Conservation (phyloP, 108 stramenopile genomes). For the Cyclotella sp. region DNA sequence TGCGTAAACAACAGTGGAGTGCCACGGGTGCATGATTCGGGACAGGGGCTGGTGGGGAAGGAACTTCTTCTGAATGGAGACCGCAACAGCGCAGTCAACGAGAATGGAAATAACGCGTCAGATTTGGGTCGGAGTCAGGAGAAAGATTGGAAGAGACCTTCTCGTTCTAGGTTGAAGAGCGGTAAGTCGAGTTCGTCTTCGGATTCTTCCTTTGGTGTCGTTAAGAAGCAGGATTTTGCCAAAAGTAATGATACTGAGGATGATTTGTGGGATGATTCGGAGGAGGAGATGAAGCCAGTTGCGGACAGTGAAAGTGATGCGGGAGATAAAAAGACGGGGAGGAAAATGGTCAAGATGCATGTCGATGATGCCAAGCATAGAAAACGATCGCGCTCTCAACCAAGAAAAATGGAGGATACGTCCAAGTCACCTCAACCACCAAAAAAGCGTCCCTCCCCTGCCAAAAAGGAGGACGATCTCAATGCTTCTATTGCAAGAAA, state of each 20-base stretch:
- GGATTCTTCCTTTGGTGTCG: background rate
- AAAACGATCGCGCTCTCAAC: conserved; percentile 16
- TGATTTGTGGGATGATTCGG: conserved; percentile 52
- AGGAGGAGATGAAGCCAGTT: conserved; percentile 16
- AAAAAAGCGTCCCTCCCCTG: conserved; percentile 9
- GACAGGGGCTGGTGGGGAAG: conserved; percentile 19
- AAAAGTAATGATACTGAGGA: conserved; percentile 6
- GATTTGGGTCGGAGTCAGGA: conserved; percentile 22
- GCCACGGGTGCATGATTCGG: conserved; percentile 3
- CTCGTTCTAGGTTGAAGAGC: background rate
- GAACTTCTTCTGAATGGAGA: conserved; percentile 7
- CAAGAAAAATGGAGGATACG: conserved; percentile 13
- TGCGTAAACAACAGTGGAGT: background rate
- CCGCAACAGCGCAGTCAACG: background rate
- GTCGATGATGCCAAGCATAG: background rate
- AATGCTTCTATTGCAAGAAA: conserved; percentile 3
- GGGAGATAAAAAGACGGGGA: conserved; percentile 8
- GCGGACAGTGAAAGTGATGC: conserved; percentile 25
- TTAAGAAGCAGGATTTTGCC: background rate
- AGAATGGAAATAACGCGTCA: background rate
- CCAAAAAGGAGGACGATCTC: background rate
- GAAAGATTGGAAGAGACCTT: background rate
- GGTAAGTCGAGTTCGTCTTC: background rate
- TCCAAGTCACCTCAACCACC: conserved; percentile 9
- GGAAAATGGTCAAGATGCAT: conserved; percentile 4